These are phyloP conservation scores for Tritrichomonas musculus DNA, from an alignment of 208 protist species.

Conservation along the genomic window DNA sequence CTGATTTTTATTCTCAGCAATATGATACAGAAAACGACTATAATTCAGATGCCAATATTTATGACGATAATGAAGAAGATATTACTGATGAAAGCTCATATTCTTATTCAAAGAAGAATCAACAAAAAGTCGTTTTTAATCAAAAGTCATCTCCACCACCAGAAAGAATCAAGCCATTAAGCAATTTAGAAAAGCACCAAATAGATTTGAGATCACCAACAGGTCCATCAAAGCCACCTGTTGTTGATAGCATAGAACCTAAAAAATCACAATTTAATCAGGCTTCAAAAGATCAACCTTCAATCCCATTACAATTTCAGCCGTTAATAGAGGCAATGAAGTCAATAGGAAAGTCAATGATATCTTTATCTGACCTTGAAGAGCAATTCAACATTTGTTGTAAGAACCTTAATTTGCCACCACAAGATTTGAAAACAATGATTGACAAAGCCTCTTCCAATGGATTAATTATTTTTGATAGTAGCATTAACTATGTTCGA, in stretches of 20 bases:
- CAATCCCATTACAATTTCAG: background rate
- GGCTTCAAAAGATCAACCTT: background rate
- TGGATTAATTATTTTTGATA: background rate
- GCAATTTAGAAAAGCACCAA: background rate
- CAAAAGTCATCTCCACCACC: background rate
- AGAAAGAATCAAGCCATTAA: background rate
- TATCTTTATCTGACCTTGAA: background rate
- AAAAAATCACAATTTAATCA: background rate
- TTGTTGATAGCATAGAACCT: background rate
- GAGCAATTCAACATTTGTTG: background rate
- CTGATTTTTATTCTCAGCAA: background rate
- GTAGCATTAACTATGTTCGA: background rate
- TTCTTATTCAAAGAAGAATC: no score
- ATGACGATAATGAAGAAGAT: background rate
- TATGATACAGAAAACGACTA: background rate
- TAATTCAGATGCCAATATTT: background rate
- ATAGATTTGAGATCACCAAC: background rate
- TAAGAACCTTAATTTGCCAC: background rate
- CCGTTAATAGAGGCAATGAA: slow-evolving; percentile 8
- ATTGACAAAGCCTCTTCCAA: background rate
- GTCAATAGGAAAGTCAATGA: slow-evolving; percentile 6
- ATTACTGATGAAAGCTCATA: background rate
- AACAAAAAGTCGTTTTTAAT: background rate
- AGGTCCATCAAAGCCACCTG: background rate
- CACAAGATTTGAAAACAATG: background rate